phyloP scores from a whole-genome alignment of 148 eudicot genomes.

The Arctostaphylos glauca region DNA sequence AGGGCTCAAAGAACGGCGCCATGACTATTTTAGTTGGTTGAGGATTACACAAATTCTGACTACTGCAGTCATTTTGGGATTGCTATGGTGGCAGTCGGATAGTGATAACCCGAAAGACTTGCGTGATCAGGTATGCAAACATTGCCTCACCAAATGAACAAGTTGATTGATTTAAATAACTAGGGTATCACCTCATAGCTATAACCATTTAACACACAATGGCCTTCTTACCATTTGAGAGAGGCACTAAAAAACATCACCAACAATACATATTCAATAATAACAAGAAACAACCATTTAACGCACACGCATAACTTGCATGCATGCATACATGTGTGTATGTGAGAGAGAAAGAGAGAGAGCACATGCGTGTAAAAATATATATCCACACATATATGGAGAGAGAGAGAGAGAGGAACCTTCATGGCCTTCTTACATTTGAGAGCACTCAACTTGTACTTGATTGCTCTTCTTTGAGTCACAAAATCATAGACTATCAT shows the following conservation, averaged over 20 bases:
- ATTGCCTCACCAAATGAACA: background rate
- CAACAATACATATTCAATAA: background rate
- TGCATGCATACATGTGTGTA: no score
- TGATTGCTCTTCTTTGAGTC: no score
- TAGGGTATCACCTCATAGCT: no score
- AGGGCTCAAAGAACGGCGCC: constrained; percentile 87
- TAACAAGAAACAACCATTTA: background rate
- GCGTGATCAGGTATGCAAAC: constrained; percentile 71
- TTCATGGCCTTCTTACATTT: background rate
- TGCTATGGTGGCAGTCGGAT: constrained; percentile 96
- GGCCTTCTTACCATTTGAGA: no score
- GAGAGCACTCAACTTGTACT: no score
- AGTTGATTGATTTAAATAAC: background rate
- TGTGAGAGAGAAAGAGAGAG: no score
- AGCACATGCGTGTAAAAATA: no score
- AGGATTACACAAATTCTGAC: constrained; percentile 82
- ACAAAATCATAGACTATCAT: no score
- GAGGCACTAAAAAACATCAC: background rate
- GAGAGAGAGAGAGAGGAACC: background rate
- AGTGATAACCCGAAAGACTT: constrained; percentile 48
- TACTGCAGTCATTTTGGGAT: constrained; percentile 79
- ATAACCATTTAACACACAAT: no score
- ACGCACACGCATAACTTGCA: no score
- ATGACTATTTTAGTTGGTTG: constrained; percentile 96
- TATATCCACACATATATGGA: no score